Base-by-base conservation (phyloP, 1,284 basidiomycete genomes). In the Chondrostereum purpureum region DNA sequence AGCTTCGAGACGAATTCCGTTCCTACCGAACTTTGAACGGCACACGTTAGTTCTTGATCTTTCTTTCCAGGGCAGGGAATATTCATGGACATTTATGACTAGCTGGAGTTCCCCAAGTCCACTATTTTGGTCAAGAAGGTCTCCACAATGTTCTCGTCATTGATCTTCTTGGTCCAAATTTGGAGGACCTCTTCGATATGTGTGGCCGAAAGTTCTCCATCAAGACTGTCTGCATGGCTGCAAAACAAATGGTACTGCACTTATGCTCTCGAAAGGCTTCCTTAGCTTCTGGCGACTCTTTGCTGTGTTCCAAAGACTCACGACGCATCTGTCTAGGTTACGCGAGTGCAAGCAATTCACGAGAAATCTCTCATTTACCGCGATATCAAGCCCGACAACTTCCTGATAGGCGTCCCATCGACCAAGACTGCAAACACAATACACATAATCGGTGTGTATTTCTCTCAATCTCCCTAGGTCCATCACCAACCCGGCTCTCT, bases 321-420 rank as follows among this genome's bases (percentile, higher is more conserved):
- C 35, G 46, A n/a, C n/a, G n/a, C n/a, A 18, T 50, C 46, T 42
- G 37, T 43, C 18, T 60, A 95, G 92, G 88, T 99, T 60, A 89
- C 93, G 38, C 91, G 96, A 51, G 91, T 98, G 42, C 94, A 99
- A 69, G 87, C 94, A 56, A 89, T 98, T 53, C 95, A 99, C 69
- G 95, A 96, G 57, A 94, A 96, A 69, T 96, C 93, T 57, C 85
- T 98, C 64, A 97, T 99, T 57, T 96, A 98, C 72, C 92, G 95
- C 53, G 96, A 98, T 64, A 98, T 98, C 73, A 98, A 98, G 65
- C 95, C 95, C 40, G 95, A 98, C 73, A 98, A 99, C 72, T 98
- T 99, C 66, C 72, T 99, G 53, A 92, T 99, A 62, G 95, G 95
- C 46, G 86, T 93, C 11, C 88, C 93, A n/a, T 81, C 80, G 31